Base-by-base conservation (phyloP, 192 early-diverging fungal species). In the Umbelopsis isabellina region DNA sequence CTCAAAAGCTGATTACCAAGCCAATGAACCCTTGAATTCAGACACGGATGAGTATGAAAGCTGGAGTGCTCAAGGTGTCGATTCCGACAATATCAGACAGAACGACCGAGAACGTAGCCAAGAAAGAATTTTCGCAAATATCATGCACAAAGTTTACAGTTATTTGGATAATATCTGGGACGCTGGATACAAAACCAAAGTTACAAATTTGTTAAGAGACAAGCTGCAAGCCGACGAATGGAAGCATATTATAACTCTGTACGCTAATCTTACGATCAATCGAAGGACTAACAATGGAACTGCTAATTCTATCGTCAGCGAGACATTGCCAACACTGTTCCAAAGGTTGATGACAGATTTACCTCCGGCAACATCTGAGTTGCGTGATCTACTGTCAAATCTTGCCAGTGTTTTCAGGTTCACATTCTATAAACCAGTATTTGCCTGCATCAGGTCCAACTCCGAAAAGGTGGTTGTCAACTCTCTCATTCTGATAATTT, bases 391-490 rank as follows among this genome's bases (percentile, higher is more conserved):
- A 10, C 41, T 88, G 10, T 64, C 76, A 0, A 71, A 78, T 21
- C 70, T 88, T 1, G 80, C 84, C 0, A 64, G 71, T 37, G 47
- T 52, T 1, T 69, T 82, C 47, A 68, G 77, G 0, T 44, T 72
- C 3, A 11, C 70, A 7, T 88, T 88, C 70, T 88, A 75, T 67
- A 84, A 84, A 41, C 84, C 84, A 0, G 75, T 88, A 33, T 75
- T 88, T 1, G 77, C 86, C 0, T 88, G 86, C 66, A 85, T 88
- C 9, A 81, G 84, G 4, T 84, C 84, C 0, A 77, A 83, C 27
- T 75, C 80, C 1, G 74, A 80, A 21, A 67, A 73, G 3, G 79
- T 79, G 53, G 77, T 88, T 15, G 61, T 75, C 0, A 68, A 80
- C 11, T 77, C 76, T 48, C 73, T 88, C 0, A 73, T 73, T 25